Evolutionary conservation across 192 early-diverging fungal genomes (phyloP), one percentile per base, ranked within the genome.

Genomic region (Rhizophlyctis rosea): DNA sequence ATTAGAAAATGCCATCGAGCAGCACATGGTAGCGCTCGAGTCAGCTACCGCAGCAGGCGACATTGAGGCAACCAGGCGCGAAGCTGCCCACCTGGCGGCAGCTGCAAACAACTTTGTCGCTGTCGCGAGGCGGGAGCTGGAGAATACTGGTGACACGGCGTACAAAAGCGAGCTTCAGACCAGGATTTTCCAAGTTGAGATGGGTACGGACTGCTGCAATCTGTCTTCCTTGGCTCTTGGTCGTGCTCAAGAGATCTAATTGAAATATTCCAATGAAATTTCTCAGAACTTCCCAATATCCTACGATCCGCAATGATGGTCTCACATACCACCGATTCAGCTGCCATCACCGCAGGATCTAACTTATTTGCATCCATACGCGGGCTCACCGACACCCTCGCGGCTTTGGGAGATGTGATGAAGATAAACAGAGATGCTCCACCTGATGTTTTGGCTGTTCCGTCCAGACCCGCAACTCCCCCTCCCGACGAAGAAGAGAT

Each of bases 121-220:
- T 2, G 59, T 71, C n/a, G 62, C 66, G 4, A 60, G 58, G 33
- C 9, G 52, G 24, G 71, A 68, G 30, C 30, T 30, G 16, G 69
- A 70, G n/a, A 53, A 56, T 18, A 64, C 63, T 1, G 61, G 53
- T 3, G 77, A 79, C 52, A 35, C 23, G 5, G 66, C 16, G 1
- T 76, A 74, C 54, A 25, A 51, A 4, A 16, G 2, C 1, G 59
- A 73, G 11, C 49, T 79, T 0, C 72, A 76, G 31, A 21, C 44
- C 31, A 70, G 71, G 32, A 71, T 72, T 23, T 34, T 54, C 21
- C 66, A 74, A 27, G 57, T 73, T 25, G 63, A 75, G 23, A 57
- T 34, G 21, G 61, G 76, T 77, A 49, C 1, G 34, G 25, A 11
- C 7, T 49, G 3, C n/a, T 77, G 35, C 1, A 28, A 23, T 16